A percentile compares a stretch with the other conserved stretches of the same genome.
These are phyloP conservation scores for Crithidia brevicula DNA, from an alignment of 208 protist genomes.

Conservation along the genomic window DNA sequence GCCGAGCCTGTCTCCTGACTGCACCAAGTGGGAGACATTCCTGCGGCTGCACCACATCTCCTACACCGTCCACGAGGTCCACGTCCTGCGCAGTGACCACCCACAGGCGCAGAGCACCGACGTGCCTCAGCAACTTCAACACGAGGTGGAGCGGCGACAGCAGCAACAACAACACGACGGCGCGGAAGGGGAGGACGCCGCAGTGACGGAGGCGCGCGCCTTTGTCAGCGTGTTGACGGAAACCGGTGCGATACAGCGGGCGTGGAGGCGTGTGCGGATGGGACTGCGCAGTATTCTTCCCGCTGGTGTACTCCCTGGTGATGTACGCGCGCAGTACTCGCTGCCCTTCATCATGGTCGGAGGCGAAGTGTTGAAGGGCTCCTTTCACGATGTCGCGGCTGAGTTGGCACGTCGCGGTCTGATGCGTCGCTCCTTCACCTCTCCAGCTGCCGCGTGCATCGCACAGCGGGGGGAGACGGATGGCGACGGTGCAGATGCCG, in stretches of 20 bases:
- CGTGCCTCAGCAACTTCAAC: slow-evolving; percentile 19
- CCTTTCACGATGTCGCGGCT: slow-evolving; percentile 13
- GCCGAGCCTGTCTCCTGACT: slow-evolving; percentile 39
- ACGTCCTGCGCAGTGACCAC: slow-evolving; percentile 31
- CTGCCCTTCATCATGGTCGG: slow-evolving; percentile 23
- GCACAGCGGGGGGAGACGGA: not conserved
- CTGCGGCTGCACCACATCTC: slow-evolving; percentile 50
- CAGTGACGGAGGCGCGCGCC: slow-evolving; percentile 2
- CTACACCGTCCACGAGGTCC: slow-evolving; percentile 39
- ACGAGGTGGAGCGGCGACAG: not conserved
- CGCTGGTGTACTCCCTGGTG: slow-evolving; percentile 1
- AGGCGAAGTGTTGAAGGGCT: slow-evolving; percentile 14
- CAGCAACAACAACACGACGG: not conserved
- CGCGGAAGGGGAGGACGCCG: not conserved
- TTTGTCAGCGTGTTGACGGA: slow-evolving; percentile 9
- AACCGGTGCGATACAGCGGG: not conserved
- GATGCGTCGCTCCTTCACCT: not conserved
- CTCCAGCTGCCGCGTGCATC: not conserved
- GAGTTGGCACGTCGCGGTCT: slow-evolving; percentile 7
- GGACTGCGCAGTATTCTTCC: slow-evolving; percentile 1
- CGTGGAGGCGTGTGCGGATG: not conserved
- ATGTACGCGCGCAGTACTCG: slow-evolving; percentile 13
- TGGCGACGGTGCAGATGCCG: not conserved
- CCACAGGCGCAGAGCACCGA: slow-evolving; percentile 23
- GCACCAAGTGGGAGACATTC: slow-evolving; percentile 52